Evolutionary conservation across 2,329 filamentous ascomycete species (phyloP), one percentile per base, ranked within the genome.

Genomic region (Trichoderma cornu-damae): DNA sequence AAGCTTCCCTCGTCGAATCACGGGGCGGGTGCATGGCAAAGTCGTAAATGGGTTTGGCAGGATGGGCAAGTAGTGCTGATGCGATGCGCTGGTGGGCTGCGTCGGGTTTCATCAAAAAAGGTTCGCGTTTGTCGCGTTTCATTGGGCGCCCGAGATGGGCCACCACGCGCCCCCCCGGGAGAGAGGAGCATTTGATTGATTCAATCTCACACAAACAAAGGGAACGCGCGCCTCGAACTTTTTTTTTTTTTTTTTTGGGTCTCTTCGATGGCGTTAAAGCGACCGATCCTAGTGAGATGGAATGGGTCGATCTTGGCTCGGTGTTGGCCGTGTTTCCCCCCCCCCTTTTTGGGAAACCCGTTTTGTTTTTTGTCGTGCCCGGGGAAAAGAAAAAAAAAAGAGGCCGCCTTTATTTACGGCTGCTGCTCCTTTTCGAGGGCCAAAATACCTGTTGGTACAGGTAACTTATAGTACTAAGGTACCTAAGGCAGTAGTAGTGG

Each of bases 51-150:
- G 28, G 6, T 28, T 30, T 26, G 28, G 22, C 9, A 44, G 42
- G 43, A 49, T 16, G n/a, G n/a, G n/a, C 14, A 22, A 16, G 34
- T 48, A 40, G 42, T 40, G 52, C 52, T 56, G 42, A 56, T 57
- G 30, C 24, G 30, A 30, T 42, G 30, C 24, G 30, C 18, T 42
- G 44, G 46, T 50, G 42, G 56, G 56, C 37, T 51, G 46, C 26
- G 22, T 46, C 26, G 53, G 44, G 53, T 57, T 57, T 57, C 56
- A 58, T 44, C 26, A n/a, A 42, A 26, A 37, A 37, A 22, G n/a
- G n/a, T n/a, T n/a, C 48, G 56, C 56, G 56, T 52, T n/a, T 32
- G 48, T 30, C 56, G 56, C 56, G 56, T 58, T 53, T 58, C 38
- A 58, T 58, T 58, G 56, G 56, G 49, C 42, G 28, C 24, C 30